Evolutionary conservation across 2,329 filamentous ascomycete species (phyloP).

Genomic region (Talaromyces marneffei): DNA sequence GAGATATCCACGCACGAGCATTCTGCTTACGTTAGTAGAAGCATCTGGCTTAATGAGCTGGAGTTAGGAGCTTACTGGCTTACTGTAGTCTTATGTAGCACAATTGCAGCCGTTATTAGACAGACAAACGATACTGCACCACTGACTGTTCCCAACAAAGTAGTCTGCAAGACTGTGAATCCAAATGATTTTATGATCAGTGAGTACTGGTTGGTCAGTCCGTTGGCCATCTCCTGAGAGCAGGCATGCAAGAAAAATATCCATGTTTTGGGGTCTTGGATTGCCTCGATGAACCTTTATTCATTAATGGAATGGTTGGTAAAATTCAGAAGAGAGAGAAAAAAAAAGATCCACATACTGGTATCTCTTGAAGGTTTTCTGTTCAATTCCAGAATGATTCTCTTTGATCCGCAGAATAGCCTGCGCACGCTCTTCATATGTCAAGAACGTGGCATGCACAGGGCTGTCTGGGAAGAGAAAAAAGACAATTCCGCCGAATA

Average conservation of each 20-base stretch:
- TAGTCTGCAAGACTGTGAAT: conserved; percentile 27
- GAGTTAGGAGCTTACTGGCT: conserved; percentile 18
- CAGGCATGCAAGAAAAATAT: conserved; percentile 32
- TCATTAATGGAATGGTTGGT: background rate
- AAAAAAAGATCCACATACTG: background rate
- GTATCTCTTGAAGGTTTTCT: conserved; percentile 31
- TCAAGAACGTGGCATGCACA: conserved; percentile 27
- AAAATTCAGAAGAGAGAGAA: background rate
- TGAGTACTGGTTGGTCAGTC: conserved; percentile 37
- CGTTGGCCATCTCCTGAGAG: conserved; percentile 31
- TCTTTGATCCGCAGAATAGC: conserved; percentile 31
- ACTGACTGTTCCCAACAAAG: conserved; percentile 19
- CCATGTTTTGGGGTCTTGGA: conserved; percentile 31
- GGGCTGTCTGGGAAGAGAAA: conserved; percentile 32
- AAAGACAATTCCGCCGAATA: conserved; percentile 25
- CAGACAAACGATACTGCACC: conserved; percentile 24
- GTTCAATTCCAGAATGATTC: conserved; percentile 35
- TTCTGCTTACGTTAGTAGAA: background rate
- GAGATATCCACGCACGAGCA: conserved; percentile 20
- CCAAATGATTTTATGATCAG: conserved; percentile 44
- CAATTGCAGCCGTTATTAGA: conserved; percentile 24
- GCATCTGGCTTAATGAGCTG: background rate
- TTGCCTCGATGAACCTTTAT: conserved; percentile 26
- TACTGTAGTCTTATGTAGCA: conserved; percentile 27
- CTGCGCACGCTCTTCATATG: conserved; percentile 28